A percentile compares a stretch with the other conserved stretches of the same genome.
Evolutionary conservation across 2,329 filamentous ascomycete genomes (phyloP).

Genomic region (Bipolaris victoriae): DNA sequence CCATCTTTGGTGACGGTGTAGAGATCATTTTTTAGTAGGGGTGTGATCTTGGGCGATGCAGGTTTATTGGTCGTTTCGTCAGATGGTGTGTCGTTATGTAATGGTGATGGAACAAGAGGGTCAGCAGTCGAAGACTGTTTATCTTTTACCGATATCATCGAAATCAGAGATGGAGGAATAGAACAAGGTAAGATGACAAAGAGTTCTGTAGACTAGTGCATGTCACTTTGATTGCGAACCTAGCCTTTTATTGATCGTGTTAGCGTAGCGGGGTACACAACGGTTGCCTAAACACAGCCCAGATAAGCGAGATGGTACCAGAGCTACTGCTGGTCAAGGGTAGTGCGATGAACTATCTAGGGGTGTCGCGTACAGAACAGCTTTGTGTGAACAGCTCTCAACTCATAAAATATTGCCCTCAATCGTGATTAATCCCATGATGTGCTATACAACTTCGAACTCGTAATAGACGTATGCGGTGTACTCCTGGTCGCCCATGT

Average conservation of each 20-base stretch:
- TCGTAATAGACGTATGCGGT: constrained; percentile 98
- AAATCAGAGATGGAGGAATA: not conserved
- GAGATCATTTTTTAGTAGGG: not conserved
- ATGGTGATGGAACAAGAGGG: not conserved
- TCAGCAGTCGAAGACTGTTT: too few species aligned
- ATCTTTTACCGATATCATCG: not conserved
- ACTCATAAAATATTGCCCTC: not conserved
- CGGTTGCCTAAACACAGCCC: not conserved
- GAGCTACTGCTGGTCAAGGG: not conserved
- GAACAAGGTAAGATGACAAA: not conserved
- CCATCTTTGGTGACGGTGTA: not conserved
- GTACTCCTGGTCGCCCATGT: constrained; percentile 80
- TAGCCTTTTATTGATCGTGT: not conserved
- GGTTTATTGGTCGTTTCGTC: too few species aligned
- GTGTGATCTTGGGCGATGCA: too few species aligned
- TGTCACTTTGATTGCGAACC: not conserved
- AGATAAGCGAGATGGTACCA: not conserved
- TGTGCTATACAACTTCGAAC: constrained; percentile 70
- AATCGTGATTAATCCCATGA: not conserved
- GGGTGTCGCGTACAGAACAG: not conserved
- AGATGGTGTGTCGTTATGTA: not conserved
- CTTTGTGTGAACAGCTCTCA: not conserved
- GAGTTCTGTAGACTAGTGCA: not conserved
- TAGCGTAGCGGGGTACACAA: not conserved
- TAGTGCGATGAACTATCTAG: not conserved